These are phyloP conservation scores for Magnaporthiopsis poae DNA, from an alignment of 2,329 filamentous ascomycete genomes.

Conservation along the genomic window DNA sequence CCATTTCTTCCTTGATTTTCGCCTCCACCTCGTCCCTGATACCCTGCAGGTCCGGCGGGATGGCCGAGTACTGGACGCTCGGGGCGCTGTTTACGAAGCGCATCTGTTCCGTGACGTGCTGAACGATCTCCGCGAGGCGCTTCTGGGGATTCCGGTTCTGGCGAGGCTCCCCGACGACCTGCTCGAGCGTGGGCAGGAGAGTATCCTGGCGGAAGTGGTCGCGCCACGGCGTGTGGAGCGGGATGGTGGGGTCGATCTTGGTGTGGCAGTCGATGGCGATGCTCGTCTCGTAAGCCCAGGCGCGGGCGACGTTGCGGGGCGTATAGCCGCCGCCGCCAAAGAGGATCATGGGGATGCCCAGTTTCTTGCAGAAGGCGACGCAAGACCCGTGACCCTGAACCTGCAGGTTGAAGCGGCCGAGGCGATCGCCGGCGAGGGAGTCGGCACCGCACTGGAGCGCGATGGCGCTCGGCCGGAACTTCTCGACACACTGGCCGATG, in stretches of 20 bases:
- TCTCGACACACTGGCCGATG: conserved; percentile 66
- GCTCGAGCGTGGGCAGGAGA: conserved; percentile 76
- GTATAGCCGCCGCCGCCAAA: conserved; percentile 95
- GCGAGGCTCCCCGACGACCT: conserved; percentile 55
- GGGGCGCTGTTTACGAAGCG: conserved; percentile 76
- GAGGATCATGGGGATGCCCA: conserved; percentile 72
- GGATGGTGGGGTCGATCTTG: conserved; percentile 62
- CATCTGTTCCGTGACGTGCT: conserved; percentile 74
- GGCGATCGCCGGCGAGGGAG: conserved; percentile 81
- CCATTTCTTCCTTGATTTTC: conserved; percentile 53
- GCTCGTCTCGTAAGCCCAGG: conserved; percentile 93
- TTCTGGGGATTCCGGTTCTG: conserved; percentile 73
- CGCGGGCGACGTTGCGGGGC: conserved; percentile 86
- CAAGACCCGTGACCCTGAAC: conserved; percentile 89
- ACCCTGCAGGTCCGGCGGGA: conserved; percentile 65
- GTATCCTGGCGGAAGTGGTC: conserved; percentile 81
- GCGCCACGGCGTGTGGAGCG: conserved; percentile 71
- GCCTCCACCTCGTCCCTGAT: conserved; percentile 62
- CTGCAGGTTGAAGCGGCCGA: conserved; percentile 93
- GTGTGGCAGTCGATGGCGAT: conserved; percentile 70
- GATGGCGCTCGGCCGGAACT: conserved; percentile 81
- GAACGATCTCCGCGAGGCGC: conserved; percentile 64
- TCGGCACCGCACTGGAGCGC: conserved; percentile 94
- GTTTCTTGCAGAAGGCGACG: conserved; percentile 76
- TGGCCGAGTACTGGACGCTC: conserved; percentile 72